Conservation (phyloP, 2,329 filamentous ascomycete species). For the Aspergillus sp. region DNA sequence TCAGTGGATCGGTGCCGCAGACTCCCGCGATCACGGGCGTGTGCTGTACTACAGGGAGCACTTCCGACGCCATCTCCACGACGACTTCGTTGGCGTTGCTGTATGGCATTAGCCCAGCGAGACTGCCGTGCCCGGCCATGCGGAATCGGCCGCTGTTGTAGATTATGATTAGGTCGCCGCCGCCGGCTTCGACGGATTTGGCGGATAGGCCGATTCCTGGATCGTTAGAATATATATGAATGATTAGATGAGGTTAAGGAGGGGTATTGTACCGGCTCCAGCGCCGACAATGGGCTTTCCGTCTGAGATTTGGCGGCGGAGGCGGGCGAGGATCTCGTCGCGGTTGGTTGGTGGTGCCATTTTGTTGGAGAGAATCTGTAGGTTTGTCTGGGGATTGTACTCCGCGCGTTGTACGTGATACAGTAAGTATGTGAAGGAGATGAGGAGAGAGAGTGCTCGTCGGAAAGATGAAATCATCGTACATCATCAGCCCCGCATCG, state of each 20-base stretch:
- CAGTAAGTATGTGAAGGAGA: no score
- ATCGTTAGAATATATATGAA: background rate
- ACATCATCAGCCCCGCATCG: background rate
- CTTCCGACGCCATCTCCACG: slow-evolving; percentile 67
- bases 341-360: slow-evolving; percentile 62
- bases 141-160: slow-evolving; percentile 72
- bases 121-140: slow-evolving; percentile 69
- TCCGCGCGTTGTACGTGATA: background rate
- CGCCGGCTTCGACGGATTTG: slow-evolving; percentile 68
- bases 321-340: slow-evolving; percentile 54
- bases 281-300: slow-evolving; percentile 66
- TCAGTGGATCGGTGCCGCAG: slow-evolving; percentile 69
- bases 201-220: slow-evolving; percentile 68
- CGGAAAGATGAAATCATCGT: background rate
- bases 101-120: slow-evolving; percentile 71
- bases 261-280: slow-evolving; percentile 53
- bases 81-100: slow-evolving; percentile 70
- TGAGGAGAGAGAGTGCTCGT: background rate
- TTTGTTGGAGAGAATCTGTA: background rate
- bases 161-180: slow-evolving; percentile 68
- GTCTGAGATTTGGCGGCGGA: slow-evolving; percentile 55
- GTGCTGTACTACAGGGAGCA: slow-evolving; percentile 62
- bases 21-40: slow-evolving; percentile 70
- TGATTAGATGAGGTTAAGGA: background rate
- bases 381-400: background rate